phyloP scores from a whole-genome alignment of 2,329 filamentous ascomycete genomes.

The Neurospora crassa region DNA sequence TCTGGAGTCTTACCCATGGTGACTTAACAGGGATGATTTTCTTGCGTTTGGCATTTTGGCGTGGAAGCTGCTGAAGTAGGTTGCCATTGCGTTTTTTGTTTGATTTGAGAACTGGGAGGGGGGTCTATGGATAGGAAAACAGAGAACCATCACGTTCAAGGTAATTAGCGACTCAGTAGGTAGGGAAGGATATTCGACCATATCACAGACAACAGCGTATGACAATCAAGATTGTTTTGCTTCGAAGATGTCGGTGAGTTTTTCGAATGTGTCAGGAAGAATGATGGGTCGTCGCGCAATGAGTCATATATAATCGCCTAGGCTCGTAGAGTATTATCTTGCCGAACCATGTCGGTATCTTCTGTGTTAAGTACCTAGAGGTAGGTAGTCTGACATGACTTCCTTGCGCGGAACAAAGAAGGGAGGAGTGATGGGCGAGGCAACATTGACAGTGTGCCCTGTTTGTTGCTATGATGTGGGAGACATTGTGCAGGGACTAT shows the following conservation, averaged over 20 bases:
- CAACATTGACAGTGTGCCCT: too few relatives aligned
- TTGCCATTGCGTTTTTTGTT: too few relatives aligned
- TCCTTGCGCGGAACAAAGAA: too few relatives aligned
- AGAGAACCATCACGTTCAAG: background rate
- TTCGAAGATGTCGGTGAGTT: background rate
- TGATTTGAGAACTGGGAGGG: background rate
- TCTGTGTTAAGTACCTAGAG: too few relatives aligned
- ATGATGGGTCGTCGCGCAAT: too few relatives aligned
- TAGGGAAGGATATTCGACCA: background rate
- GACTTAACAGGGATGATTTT: background rate
- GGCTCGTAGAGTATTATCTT: too few relatives aligned
- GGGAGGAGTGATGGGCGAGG: too few relatives aligned
- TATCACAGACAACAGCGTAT: background rate
- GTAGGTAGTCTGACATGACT: too few relatives aligned
- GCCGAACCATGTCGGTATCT: too few relatives aligned
- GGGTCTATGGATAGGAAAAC: background rate
- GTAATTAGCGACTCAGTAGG: background rate
- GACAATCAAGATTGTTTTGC: background rate
- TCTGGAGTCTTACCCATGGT: slow-evolving; percentile 6
- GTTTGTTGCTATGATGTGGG: too few relatives aligned
- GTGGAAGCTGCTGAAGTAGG: background rate
- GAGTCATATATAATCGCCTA: too few relatives aligned
- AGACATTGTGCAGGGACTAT: background rate
- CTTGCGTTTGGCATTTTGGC: background rate
- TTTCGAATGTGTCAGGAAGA: too few relatives aligned